phyloP scores from a whole-genome alignment of 1,284 basidiomycete species.

The Rhodotorula glutinis region DNA sequence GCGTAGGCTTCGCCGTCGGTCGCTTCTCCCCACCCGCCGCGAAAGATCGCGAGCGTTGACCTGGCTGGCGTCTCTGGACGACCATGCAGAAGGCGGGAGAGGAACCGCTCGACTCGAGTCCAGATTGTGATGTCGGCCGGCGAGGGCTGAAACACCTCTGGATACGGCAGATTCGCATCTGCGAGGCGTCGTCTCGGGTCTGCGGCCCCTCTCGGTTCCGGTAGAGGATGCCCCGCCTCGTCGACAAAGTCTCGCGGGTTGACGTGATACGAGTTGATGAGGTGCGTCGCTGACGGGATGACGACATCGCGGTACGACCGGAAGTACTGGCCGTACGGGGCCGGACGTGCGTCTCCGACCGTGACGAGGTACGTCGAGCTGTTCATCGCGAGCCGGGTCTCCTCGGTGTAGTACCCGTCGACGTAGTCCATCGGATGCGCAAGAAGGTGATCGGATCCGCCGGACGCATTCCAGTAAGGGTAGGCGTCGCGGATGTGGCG shows the following conservation, averaged over 20 bases:
- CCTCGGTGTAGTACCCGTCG: conserved; percentile 35
- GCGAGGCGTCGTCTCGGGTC: conserved; percentile 1
- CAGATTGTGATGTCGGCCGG: background rate
- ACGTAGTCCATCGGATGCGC: conserved; percentile 32
- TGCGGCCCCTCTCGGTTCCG: conserved; percentile 3
- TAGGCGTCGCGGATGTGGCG: conserved; percentile 7
- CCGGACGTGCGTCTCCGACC: conserved; percentile 27
- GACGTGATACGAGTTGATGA: conserved; percentile 33
- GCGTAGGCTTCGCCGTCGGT: conserved; percentile 26
- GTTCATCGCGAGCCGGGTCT: conserved; percentile 28
- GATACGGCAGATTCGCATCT: background rate
- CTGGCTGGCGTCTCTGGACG: background rate
- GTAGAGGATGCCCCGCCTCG: conserved; percentile 10
- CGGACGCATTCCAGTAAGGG: conserved; percentile 16
- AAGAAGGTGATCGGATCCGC: conserved; percentile 30
- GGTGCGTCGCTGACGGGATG: conserved; percentile 34
- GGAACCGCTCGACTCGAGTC: background rate
- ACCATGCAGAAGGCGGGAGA: background rate
- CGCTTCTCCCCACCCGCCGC: conserved; percentile 26
- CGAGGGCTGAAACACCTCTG: conserved; percentile 28
- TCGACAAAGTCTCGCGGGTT: conserved; percentile 35
- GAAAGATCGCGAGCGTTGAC: conserved; percentile 28
- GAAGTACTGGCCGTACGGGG: conserved; percentile 24
- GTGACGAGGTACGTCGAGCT: conserved; percentile 33
- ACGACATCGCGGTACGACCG: conserved; percentile 28